Conservation (phyloP, 2,329 filamentous ascomycete genomes). For the Pseudopyricularia cyperi region DNA sequence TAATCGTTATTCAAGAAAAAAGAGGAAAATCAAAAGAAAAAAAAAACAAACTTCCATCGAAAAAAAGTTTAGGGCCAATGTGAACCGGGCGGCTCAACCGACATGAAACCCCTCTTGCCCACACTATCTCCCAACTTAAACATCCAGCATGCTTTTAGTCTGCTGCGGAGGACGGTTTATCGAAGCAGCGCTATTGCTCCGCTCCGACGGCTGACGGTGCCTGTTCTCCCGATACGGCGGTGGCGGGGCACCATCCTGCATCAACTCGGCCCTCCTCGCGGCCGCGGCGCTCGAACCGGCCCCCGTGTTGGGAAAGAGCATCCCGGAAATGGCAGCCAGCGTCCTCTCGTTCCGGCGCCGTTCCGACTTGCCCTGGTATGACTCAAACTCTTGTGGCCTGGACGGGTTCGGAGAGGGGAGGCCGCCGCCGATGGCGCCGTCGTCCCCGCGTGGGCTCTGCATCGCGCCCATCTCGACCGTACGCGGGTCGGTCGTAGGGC, state of each 20-base stretch:
- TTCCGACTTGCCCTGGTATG: constrained; percentile 29
- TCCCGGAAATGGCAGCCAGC: constrained; percentile 25
- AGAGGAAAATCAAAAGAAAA: neutral
- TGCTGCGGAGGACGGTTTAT: constrained; percentile 36
- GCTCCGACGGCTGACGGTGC: constrained; percentile 13
- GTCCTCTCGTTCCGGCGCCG: constrained; percentile 30
- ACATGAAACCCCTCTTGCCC: neutral
- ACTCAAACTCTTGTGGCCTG: neutral
- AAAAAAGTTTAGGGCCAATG: too few species aligned
- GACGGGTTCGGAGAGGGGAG: neutral
- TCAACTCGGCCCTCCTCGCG: constrained; percentile 24
- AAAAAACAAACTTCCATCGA: neutral
- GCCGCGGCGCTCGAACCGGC: constrained; percentile 12
- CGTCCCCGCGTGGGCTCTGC: constrained; percentile 3
- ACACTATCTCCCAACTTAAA: constrained; percentile 19
- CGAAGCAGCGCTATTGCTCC: constrained; percentile 33
- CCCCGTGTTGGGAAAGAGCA: constrained; percentile 33
- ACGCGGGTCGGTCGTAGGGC: neutral
- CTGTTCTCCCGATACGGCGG: constrained; percentile 22
- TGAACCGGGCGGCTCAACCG: too few species aligned
- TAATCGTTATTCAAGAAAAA: neutral
- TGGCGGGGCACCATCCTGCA: constrained; percentile 28
- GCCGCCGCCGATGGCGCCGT: neutral
- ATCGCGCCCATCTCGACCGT: constrained; percentile 19
- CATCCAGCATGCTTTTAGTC: constrained; percentile 44